phyloP scores from a whole-genome alignment of 2,329 filamentous ascomycete species.

The Cryphonectria carpinicola region DNA sequence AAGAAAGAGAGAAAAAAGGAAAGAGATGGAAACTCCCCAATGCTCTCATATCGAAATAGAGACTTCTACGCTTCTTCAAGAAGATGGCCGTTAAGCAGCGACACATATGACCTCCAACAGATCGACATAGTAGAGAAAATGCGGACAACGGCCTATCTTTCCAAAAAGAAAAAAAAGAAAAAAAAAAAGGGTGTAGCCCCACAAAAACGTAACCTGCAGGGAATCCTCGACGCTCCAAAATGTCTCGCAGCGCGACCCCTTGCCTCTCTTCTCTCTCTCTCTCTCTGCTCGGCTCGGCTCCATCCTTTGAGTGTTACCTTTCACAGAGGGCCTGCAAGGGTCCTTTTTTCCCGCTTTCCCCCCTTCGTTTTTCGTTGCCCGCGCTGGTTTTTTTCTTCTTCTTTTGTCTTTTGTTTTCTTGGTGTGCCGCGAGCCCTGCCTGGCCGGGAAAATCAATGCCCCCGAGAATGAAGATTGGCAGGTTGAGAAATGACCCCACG shows the following conservation, averaged over 20 bases:
- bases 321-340: not conserved
- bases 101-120: not conserved
- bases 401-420: too few relatives aligned
- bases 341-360: not conserved
- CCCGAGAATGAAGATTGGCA: not conserved
- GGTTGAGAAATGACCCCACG: not conserved
- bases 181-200: not conserved
- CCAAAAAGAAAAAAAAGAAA: too few relatives aligned
- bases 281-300: not conserved
- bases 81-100: not conserved
- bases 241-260: not conserved
- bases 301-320: not conserved
- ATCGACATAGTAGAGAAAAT: not conserved
- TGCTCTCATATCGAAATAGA: not conserved
- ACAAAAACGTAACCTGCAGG: not conserved
- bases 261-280: not conserved
- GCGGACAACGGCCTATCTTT: not conserved
- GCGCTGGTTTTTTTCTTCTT: not conserved
- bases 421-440: not conserved
- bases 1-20: not conserved
- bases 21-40: not conserved
- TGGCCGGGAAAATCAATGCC: not conserved
- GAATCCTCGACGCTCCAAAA: not conserved
- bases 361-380: too few relatives aligned
- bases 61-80: not conserved